Percentiles rank a stretch among this genome's conserved stretches.
phyloP scores from a whole-genome alignment of 352 stramenopile species.

The Phytophthora macrochlamydospora region DNA sequence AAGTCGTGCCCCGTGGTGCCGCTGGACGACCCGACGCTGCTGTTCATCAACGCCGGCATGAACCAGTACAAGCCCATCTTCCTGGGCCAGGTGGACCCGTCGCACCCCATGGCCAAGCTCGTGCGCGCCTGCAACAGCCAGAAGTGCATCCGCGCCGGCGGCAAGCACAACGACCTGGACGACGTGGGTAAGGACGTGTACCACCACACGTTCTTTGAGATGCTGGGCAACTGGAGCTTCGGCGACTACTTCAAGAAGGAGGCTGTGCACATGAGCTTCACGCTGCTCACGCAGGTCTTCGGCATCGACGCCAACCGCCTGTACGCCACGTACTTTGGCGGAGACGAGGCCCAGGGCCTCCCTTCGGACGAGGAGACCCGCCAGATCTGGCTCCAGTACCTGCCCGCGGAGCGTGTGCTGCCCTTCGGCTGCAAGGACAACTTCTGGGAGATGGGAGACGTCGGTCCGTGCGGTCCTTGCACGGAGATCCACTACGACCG shows the following conservation, averaged over 20 bases:
- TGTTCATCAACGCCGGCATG: conserved; percentile 99
- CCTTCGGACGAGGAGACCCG: conserved; percentile 93
- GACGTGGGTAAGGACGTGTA: conserved; percentile 99
- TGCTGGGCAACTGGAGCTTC: conserved; percentile 99
- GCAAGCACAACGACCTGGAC: conserved; percentile 99
- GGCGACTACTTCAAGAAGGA: conserved; percentile 99
- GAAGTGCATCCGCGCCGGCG: conserved; percentile 99
- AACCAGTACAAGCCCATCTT: conserved; percentile 99
- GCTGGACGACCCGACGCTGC: conserved; percentile 97
- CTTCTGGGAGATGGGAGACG: conserved; percentile 99
- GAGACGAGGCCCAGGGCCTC: conserved; percentile 87
- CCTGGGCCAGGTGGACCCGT: conserved; percentile 96
- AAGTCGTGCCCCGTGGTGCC: conserved; percentile 96
- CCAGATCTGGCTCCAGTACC: conserved; percentile 88
- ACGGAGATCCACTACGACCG: conserved; percentile 99
- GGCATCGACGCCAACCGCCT: conserved; percentile 92
- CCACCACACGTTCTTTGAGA: conserved; percentile 99
- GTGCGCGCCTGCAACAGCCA: conserved; percentile 96
- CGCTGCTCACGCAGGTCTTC: conserved; percentile 97
- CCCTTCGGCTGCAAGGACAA: conserved; percentile 98
- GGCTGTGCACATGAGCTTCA: conserved; percentile 97
- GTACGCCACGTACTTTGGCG: conserved; percentile 99
- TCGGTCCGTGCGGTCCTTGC: conserved; percentile 98
- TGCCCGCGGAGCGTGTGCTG: conserved; percentile 91
- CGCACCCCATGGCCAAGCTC: conserved; percentile 91